Percentiles rank a stretch among this genome's conserved stretches.
Evolutionary conservation across 768 basidiomycete genomes (phyloP).

Genomic region (Amanita polypyramis): DNA sequence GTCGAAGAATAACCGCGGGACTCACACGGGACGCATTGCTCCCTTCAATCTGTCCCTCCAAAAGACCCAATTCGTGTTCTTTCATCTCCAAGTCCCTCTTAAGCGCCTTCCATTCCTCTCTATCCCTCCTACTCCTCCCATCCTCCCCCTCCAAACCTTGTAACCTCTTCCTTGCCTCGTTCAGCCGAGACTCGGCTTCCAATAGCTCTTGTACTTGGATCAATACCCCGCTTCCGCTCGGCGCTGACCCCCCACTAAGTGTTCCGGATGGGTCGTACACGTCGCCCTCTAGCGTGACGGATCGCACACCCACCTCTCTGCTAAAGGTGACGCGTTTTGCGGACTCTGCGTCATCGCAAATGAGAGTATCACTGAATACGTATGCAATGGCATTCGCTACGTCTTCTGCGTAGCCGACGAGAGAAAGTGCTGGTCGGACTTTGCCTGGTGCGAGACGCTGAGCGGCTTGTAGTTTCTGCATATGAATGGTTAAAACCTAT

Average conservation of each 20-base stretch:
- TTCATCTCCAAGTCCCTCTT: constrained; percentile 77
- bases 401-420: constrained; percentile 74
- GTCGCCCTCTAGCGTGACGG: constrained; percentile 91
- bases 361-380: constrained; percentile 88
- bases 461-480: constrained; percentile 70
- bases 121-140: constrained; percentile 33
- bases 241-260: constrained; percentile 83
- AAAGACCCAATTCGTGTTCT: constrained; percentile 71
- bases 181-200: constrained; percentile 50
- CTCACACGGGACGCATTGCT: constrained; percentile 85
- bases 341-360: constrained; percentile 81
- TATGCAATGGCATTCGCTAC: constrained; percentile 84
- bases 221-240: constrained; percentile 62
- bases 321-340: constrained; percentile 87
- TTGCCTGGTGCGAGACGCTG: constrained; percentile 66
- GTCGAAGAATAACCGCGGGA: constrained; percentile 4
- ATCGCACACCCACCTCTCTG: constrained; percentile 53
- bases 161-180: constrained; percentile 36
- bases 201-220: constrained; percentile 78
- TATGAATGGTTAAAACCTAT: background rate
- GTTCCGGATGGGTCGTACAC: constrained; percentile 95
- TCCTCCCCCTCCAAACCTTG: constrained; percentile 46
- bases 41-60: constrained; percentile 77
- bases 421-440: constrained; percentile 78
- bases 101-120: constrained; percentile 52